Conservation (phyloP, 768 basidiomycete genomes). For the Panaeolus cyanescens region DNA sequence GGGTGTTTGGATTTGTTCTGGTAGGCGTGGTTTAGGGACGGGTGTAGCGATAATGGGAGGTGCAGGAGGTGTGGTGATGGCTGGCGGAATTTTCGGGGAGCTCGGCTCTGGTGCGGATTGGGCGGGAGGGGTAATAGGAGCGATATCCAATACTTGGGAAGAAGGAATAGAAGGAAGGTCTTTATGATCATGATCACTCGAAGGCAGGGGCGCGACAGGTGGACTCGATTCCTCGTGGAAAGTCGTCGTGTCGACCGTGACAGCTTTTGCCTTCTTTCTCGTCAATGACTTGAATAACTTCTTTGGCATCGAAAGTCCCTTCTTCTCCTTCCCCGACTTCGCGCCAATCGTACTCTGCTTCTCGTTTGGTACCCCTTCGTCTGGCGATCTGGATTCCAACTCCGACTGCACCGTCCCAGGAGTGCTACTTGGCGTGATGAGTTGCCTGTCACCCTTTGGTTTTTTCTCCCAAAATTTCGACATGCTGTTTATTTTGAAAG, state of each 20-base stretch:
- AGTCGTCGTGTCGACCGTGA: background rate
- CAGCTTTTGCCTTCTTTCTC: background rate
- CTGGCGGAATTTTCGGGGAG: background rate
- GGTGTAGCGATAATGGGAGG: background rate
- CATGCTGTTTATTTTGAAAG: background rate
- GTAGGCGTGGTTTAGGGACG: background rate
- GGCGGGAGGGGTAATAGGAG: background rate
- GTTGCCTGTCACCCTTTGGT: background rate
- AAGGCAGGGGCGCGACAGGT: background rate
- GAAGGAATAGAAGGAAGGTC: background rate
- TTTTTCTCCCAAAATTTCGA: background rate
- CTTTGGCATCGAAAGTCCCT: background rate
- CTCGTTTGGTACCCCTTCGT: background rate
- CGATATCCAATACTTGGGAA: background rate
- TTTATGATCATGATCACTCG: background rate
- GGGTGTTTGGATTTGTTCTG: background rate
- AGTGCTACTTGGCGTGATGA: background rate
- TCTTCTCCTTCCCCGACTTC: background rate
- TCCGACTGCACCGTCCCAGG: background rate
- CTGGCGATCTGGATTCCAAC: background rate
- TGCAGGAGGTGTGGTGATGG: background rate
- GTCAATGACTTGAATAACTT: background rate
- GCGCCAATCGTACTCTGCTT: background rate
- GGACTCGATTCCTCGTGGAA: background rate
- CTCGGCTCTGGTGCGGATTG: background rate